These are phyloP conservation scores for Syzygium aromaticum DNA, from an alignment of 345 rosid genomes.

Conservation along the genomic window DNA sequence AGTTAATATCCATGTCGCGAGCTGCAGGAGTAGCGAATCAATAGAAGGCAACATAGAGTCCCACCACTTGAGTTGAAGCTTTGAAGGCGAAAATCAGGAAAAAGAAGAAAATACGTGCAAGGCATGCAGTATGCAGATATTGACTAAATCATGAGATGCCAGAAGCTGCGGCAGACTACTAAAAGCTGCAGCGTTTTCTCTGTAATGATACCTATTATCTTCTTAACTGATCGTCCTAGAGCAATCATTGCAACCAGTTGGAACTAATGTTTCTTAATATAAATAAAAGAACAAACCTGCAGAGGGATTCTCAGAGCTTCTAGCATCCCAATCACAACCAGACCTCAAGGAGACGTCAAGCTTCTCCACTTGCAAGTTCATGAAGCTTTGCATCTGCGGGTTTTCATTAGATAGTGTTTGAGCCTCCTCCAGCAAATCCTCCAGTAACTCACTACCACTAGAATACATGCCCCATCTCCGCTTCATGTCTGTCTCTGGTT, in stretches of 20 bases:
- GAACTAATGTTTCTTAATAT: not conserved
- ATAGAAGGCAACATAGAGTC: not conserved
- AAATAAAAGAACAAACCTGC: conserved; percentile 20
- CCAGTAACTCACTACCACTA: conserved; percentile 26
- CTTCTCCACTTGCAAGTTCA: conserved; percentile 11
- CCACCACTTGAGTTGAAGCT: not conserved
- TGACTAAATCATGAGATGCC: not conserved
- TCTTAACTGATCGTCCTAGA: not conserved
- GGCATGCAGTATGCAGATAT: not conserved
- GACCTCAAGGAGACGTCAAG: not conserved
- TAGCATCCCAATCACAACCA: conserved; percentile 8
- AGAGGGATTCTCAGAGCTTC: conserved; percentile 9
- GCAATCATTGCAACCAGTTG: not conserved
- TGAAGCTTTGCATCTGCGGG: conserved; percentile 4
- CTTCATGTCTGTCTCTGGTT: conserved; percentile 1
- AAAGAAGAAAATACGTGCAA: not conserved
- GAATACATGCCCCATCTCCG: conserved; percentile 3
- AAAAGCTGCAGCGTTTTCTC: not conserved
- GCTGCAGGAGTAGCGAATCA: not conserved
- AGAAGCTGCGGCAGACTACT: not conserved
- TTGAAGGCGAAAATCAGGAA: not conserved
- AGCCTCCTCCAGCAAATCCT: conserved; percentile 50
- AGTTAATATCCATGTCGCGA: not conserved
- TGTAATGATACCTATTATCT: not conserved
- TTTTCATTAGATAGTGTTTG: conserved; percentile 24